A percentile compares a stretch with the other conserved stretches of the same genome.
Conservation (phyloP, 257 asterid genomes). For the Petunia secreta region DNA sequence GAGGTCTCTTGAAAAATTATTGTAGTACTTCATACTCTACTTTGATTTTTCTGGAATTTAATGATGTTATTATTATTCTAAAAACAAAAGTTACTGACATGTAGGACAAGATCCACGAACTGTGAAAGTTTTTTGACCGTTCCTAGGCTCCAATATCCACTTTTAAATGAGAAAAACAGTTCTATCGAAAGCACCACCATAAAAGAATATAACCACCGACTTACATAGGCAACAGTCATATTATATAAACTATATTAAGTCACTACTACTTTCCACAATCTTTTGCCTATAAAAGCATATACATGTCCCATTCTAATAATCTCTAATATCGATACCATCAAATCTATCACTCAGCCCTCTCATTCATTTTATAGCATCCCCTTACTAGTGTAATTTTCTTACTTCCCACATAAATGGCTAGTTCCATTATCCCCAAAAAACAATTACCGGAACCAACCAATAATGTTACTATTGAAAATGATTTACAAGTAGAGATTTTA, state of each 20-base stretch:
- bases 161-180: background rate
- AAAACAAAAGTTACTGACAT: too few relatives aligned
- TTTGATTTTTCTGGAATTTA: too few relatives aligned
- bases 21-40: too few relatives aligned
- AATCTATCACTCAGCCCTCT: background rate
- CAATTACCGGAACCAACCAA: background rate
- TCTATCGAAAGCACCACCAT: constrained; percentile 1
- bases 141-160: background rate
- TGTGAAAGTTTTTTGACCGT: background rate
- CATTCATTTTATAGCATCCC: background rate
- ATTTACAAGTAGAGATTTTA: background rate
- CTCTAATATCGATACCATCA: background rate
- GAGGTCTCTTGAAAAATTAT: too few relatives aligned
- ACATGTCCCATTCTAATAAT: background rate
- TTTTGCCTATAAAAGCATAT: background rate
- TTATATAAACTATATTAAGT: background rate
- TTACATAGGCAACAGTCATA: background rate
- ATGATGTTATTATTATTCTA: too few relatives aligned
- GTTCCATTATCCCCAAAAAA: constrained; percentile 29
- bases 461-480: constrained; percentile 23
- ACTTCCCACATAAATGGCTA: background rate
- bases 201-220: constrained; percentile 8
- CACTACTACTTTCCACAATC: background rate
- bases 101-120: background rate
- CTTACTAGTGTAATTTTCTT: background rate